phyloP scores from a whole-genome alignment of 140 eudicot species.

The Erigeron philadelphicus region DNA sequence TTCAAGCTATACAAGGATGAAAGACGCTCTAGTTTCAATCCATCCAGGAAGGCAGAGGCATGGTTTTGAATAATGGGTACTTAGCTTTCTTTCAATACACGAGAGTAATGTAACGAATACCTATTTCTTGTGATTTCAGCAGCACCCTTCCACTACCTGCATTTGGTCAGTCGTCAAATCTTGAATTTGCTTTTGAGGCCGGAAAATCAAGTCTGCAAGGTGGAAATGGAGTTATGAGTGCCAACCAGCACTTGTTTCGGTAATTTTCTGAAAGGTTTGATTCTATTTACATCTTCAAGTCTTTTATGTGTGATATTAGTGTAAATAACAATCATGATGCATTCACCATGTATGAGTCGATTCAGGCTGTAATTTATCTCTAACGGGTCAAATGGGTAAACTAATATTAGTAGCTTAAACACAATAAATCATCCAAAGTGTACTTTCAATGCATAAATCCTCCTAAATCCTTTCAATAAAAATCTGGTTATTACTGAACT shows the following conservation, averaged over 20 bases:
- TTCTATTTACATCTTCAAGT: conserved; percentile 40
- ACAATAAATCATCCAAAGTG: not conserved
- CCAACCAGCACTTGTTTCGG: conserved; percentile 54
- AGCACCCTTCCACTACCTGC: conserved; percentile 61
- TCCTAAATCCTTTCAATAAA: not conserved
- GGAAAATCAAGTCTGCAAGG: conserved; percentile 36
- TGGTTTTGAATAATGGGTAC: conserved; percentile 15
- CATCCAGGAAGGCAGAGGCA: conserved; percentile 44
- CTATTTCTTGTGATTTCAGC: conserved; percentile 22
- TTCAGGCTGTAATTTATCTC: too few species aligned
- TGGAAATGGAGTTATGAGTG: conserved; percentile 50
- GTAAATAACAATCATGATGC: not conserved
- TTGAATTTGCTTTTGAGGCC: conserved; percentile 43
- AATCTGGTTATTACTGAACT: not conserved
- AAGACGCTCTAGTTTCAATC: conserved; percentile 36
- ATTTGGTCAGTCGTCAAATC: conserved; percentile 48
- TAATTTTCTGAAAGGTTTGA: conserved; percentile 72
- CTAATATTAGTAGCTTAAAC: not conserved
- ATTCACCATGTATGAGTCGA: too few species aligned
- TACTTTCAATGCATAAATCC: not conserved
- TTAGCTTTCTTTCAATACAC: conserved; percentile 2
- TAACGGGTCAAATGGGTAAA: not conserved
- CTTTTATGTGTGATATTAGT: not conserved
- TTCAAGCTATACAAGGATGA: conserved; percentile 33
- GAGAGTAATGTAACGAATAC: not conserved